Evolutionary conservation across 495 filamentous ascomycete species (phyloP), one percentile per base, ranked within the genome.

Genomic region (Aspergillus hancockii): DNA sequence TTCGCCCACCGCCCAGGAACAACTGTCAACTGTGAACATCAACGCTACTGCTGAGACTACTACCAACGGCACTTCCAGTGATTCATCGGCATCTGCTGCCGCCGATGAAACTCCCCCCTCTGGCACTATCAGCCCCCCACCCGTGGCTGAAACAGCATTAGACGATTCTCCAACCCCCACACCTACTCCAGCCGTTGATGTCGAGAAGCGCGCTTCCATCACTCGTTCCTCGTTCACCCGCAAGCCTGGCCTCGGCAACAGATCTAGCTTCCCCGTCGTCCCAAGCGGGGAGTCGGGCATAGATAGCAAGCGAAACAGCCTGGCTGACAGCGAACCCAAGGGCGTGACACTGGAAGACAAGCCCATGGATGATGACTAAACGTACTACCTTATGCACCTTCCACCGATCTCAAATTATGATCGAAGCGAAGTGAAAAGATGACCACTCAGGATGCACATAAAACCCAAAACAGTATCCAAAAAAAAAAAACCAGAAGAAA

Each of bases 291-390:
- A 74, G 54, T 60, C 65, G 50, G 68, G 75, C 45, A 58, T 77
- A 25, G 66, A 74, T 53, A 73, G 84, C 61, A 79, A 74, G 62
- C 75, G 79, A 49, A 80, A 71, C 62, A 81, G 77, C 57, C 50
- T 77, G 21, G 68, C 66, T 53, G 69, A 79, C 56, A 69, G 76
- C 67, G 73, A 81, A 67, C 81, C 72, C 8, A 74, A 80, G 58
- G 90, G 92, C 22, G 90, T 96, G 25, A 89, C 86, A 55, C 80
- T 96, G 72, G 87, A 86, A 57, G 92, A 96, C 68, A 85, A 83
- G 72, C 88, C 91, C 14, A 92, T 93, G 90, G 88, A 93, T 71
- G 88, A 94, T 73, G 59, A 64, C 22, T 62, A 57, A 57, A 54
- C 19, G 43, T 47, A 47, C 34, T 41, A 41, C 16, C 8, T 36